Percentiles rank a stretch among this genome's conserved stretches.
phyloP scores from a whole-genome alignment of 306 rosid genomes.

The Biancaea sappan region DNA sequence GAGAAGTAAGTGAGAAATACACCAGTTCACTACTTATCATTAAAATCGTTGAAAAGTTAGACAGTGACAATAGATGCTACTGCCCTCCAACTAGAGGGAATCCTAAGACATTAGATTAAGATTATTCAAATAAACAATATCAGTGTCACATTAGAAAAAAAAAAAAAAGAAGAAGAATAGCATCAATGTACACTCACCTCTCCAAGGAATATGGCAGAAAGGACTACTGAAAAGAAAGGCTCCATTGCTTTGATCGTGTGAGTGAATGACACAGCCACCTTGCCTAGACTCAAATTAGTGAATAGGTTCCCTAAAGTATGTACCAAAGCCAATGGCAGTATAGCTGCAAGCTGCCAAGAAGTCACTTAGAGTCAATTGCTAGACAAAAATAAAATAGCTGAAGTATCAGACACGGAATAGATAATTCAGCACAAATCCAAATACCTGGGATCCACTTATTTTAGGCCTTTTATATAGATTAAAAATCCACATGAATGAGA shows the following conservation, averaged over 20 bases:
- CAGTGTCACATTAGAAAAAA: not conserved
- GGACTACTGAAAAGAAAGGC: slow-evolving; percentile 94
- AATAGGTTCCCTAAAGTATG: slow-evolving; percentile 96
- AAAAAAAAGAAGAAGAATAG: no score
- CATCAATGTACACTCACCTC: slow-evolving; percentile 62
- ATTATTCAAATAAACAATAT: slow-evolving; percentile 12
- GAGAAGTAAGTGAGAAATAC: not conserved
- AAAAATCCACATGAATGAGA: slow-evolving; percentile 75
- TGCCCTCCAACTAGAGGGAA: not conserved
- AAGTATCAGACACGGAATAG: not conserved
- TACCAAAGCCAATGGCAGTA: slow-evolving; percentile 78
- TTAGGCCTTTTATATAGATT: slow-evolving; percentile 88
- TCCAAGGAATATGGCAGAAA: slow-evolving; percentile 92
- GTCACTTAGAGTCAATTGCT: slow-evolving; percentile 22
- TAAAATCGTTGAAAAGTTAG: not conserved
- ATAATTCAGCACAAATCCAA: slow-evolving; percentile 15
- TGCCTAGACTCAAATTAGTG: slow-evolving; percentile 98
- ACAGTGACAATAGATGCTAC: not conserved
- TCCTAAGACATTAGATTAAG: not conserved
- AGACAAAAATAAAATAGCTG: not conserved
- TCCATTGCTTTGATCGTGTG: slow-evolving; percentile 98
- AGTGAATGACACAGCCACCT: slow-evolving; percentile 96
- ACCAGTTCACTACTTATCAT: not conserved
- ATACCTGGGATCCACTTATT: slow-evolving; percentile 73
- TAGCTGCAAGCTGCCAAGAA: slow-evolving; percentile 71